phyloP scores from a whole-genome alignment of 2,329 filamentous ascomycete genomes.

The Fusarium protoensiforme region DNA sequence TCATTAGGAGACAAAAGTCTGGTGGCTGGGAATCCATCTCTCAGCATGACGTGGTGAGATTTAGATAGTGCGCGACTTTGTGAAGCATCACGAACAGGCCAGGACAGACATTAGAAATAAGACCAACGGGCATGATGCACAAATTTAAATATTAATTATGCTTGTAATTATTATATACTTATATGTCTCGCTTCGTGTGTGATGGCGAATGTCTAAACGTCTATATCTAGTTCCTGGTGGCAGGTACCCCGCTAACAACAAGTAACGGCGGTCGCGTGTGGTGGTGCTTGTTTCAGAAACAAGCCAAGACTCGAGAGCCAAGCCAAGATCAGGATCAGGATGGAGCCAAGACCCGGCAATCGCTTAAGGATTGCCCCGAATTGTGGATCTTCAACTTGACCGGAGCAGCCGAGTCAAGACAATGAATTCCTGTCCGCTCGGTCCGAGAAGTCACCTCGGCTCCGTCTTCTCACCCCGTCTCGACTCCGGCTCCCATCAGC shows the following conservation, averaged over 20 bases:
- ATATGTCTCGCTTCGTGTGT: neutral
- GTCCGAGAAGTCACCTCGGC: neutral
- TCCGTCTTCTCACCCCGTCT: neutral
- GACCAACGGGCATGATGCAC: neutral
- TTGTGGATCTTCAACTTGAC: constrained; percentile 14
- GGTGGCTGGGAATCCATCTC: constrained; percentile 39
- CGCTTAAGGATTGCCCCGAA: constrained; percentile 20
- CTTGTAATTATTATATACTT: constrained; percentile 22
- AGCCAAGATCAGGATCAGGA: neutral
- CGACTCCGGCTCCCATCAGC: neutral
- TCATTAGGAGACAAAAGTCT: constrained; percentile 27
- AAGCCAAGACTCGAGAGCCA: constrained; percentile 16
- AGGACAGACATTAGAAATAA: neutral
- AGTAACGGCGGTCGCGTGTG: constrained; percentile 35
- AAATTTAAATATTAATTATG: neutral
- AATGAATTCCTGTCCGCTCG: constrained; percentile 4
- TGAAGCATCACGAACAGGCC: neutral
- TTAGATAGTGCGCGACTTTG: constrained; percentile 39
- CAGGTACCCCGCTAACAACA: constrained; percentile 43
- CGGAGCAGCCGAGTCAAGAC: neutral
- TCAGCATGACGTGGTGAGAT: constrained; percentile 32
- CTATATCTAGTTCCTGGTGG: neutral
- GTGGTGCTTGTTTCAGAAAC: constrained; percentile 32
- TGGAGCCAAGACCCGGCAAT: constrained; percentile 33
- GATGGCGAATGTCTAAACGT: neutral